These are phyloP conservation scores for Metschnikowia similis DNA, from an alignment of 805 yeast species.

Conservation along the genomic window DNA sequence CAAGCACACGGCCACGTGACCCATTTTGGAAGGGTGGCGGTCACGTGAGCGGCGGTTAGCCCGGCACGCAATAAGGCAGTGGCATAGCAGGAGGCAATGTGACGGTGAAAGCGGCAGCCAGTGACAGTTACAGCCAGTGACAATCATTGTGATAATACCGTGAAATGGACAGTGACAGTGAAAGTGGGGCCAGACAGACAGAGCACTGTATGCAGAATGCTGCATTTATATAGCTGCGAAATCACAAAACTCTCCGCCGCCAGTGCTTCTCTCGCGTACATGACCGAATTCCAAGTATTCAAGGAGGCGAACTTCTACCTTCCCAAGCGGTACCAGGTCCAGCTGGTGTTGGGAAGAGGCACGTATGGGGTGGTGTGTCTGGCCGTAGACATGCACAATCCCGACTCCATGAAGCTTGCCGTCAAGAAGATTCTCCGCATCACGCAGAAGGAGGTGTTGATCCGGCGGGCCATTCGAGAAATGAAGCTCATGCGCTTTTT, in stretches of 20 bases:
- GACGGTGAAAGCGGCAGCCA: too few species aligned
- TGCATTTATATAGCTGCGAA: constrained; percentile 1
- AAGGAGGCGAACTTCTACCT: constrained; percentile 48
- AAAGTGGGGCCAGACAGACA: too few species aligned
- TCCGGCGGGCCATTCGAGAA: constrained; percentile 82
- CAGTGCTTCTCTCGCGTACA: neutral
- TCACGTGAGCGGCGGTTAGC: too few species aligned
- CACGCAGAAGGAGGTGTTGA: constrained; percentile 58
- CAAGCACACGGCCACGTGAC: too few species aligned
- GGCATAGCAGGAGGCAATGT: too few species aligned
- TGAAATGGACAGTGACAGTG: too few species aligned
- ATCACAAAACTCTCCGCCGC: neutral
- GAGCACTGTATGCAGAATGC: neutral
- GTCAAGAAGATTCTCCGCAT: constrained; percentile 77
- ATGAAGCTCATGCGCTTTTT: constrained; percentile 75
- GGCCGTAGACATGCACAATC: constrained; percentile 50
- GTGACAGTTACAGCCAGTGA: too few species aligned
- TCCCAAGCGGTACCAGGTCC: constrained; percentile 55
- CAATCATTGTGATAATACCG: too few species aligned
- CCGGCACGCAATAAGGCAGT: too few species aligned
- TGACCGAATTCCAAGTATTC: constrained; percentile 15
- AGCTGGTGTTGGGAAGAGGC: constrained; percentile 69
- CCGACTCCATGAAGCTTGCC: constrained; percentile 47
- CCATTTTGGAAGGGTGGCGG: too few species aligned
- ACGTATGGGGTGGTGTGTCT: constrained; percentile 85